Evolutionary conservation across 257 asterid genomes (phyloP).

Genomic region (Echites panduratus): DNA sequence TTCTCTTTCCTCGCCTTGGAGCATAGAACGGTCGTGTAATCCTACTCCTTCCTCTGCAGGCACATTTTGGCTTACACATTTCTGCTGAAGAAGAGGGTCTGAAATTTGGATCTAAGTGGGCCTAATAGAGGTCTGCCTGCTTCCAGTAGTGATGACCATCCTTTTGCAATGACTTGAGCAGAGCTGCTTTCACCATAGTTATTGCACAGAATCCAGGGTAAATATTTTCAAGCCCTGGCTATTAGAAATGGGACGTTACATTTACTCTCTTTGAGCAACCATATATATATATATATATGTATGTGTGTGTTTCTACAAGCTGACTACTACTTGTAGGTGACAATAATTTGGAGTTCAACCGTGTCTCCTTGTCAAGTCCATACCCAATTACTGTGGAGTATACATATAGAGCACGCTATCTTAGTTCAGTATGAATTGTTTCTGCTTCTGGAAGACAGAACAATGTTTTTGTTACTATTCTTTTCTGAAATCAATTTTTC

Average conservation of each 20-base stretch:
- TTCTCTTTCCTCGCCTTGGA: not conserved
- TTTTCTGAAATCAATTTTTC: not conserved
- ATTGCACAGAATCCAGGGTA: not conserved
- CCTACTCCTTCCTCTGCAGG: not conserved
- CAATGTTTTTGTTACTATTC: too few relatives aligned
- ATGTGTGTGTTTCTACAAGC: too few relatives aligned
- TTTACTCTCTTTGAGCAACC: not conserved
- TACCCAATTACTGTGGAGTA: not conserved
- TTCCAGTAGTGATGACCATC: not conserved
- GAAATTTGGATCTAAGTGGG: not conserved
- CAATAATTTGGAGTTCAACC: not conserved
- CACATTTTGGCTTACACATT: not conserved
- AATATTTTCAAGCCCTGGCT: not conserved
- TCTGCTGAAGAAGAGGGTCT: not conserved
- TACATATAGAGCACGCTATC: not conserved
- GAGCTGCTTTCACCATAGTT: not conserved
- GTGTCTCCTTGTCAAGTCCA: not conserved
- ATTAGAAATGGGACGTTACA: not conserved
- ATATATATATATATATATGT: not conserved
- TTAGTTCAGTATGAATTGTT: not conserved
- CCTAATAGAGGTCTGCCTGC: not conserved
- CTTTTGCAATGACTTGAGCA: not conserved
- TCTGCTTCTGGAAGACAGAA: not conserved
- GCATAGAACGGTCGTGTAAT: not conserved
- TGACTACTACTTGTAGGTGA: not conserved